Evolutionary conservation across 1,139 yeast species (phyloP).

Genomic region (Zygoascus hellenicus): DNA sequence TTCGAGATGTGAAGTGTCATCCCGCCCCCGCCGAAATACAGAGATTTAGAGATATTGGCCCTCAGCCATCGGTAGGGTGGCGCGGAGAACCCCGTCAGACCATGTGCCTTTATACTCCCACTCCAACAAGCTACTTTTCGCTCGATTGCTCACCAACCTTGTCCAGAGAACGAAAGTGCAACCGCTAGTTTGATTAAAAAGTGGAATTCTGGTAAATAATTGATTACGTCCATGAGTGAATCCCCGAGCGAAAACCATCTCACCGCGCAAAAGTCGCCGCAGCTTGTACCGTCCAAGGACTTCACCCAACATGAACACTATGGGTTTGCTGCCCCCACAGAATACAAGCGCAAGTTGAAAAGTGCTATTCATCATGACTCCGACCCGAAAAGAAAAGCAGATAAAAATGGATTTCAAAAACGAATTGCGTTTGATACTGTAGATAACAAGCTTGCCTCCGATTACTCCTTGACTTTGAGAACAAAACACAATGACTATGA

Average conservation of each 20-base stretch:
- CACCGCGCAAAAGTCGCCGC: slow-evolving; percentile 2
- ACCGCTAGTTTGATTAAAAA: no score
- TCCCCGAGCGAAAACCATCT: background rate
- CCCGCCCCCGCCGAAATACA: no score
- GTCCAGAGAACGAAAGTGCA: no score
- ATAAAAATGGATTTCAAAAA: slow-evolving; percentile 19
- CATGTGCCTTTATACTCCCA: no score
- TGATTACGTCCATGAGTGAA: background rate
- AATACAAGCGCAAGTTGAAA: slow-evolving; percentile 4
- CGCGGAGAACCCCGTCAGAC: no score
- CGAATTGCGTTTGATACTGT: slow-evolving; percentile 54
- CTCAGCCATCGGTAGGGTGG: no score
- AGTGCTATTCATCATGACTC: slow-evolving; percentile 4
- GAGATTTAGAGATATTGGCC: no score
- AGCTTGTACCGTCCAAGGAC: background rate
- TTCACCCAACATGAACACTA: slow-evolving; percentile 4
- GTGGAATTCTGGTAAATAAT: no score
- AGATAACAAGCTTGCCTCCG: slow-evolving; percentile 38
- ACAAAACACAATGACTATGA: slow-evolving; percentile 52
- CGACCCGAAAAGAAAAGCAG: background rate
- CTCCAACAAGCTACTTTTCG: no score
- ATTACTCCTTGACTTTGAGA: slow-evolving; percentile 46
- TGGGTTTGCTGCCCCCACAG: slow-evolving; percentile 8
- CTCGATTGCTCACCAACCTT: no score
- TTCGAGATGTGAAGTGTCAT: no score